Conservation (phyloP, 371 early-diverging fungal species). For the Blastocladiella emersonii region DNA sequence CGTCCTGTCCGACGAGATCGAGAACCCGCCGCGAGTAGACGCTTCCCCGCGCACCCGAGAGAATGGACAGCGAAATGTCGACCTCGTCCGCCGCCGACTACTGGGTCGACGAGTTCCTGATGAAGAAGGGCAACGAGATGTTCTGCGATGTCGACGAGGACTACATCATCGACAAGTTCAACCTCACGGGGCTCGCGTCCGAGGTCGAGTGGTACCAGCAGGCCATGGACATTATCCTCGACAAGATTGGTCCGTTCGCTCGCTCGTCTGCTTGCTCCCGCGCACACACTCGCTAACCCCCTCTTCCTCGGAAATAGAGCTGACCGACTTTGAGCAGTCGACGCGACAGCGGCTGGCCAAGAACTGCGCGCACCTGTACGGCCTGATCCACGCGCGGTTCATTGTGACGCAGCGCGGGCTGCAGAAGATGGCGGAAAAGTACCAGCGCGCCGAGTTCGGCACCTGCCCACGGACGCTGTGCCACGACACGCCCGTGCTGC, state of each 20-base stretch:
- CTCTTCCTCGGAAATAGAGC: constrained; percentile 15
- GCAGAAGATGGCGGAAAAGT: constrained; percentile 81
- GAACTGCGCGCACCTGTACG: constrained; percentile 75
- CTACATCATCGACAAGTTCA: constrained; percentile 89
- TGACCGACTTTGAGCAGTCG: constrained; percentile 30
- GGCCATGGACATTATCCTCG: constrained; percentile 87
- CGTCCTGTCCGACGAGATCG: no score
- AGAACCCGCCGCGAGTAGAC: no score
- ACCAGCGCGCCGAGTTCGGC: constrained; percentile 82
- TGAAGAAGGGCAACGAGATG: constrained; percentile 75
- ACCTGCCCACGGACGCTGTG: constrained; percentile 89
- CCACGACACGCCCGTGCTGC: constrained; percentile 62
- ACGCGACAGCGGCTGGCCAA: constrained; percentile 54
- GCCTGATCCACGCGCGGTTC: constrained; percentile 85
- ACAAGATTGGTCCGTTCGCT: constrained; percentile 39
- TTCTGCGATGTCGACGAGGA: constrained; percentile 92
- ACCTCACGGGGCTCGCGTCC: constrained; percentile 75
- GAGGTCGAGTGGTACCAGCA: constrained; percentile 66
- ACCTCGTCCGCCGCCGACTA: constrained; percentile 47
- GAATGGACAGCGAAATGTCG: not conserved
- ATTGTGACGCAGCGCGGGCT: constrained; percentile 78
- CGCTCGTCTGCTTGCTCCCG: not conserved
- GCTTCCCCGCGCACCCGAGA: no score
- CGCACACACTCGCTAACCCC: not conserved
- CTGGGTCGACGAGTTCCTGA: constrained; percentile 74